Percentiles rank a stretch among this genome's conserved stretches.
phyloP scores from a whole-genome alignment of 2,329 filamentous ascomycete genomes.

The Fusarium papillatum region DNA sequence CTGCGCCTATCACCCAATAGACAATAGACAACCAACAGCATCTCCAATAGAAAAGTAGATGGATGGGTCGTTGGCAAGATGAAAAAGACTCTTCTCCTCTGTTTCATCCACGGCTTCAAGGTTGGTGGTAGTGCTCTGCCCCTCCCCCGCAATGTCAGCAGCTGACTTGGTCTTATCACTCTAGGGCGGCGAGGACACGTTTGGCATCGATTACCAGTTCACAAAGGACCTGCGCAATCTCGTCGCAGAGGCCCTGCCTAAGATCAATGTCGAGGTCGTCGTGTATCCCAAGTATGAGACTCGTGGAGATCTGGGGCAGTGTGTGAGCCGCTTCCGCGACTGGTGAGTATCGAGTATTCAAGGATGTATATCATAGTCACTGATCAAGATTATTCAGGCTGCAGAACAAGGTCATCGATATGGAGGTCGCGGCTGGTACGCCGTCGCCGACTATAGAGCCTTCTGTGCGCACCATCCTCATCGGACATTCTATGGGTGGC shows the following conservation, averaged over 20 bases:
- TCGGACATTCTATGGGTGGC: constrained; percentile 93
- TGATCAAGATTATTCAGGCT: constrained; percentile 67
- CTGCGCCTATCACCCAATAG: background rate
- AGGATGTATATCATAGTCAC: background rate
- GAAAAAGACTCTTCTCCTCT: constrained; percentile 84
- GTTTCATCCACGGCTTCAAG: constrained; percentile 93
- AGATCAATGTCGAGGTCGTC: constrained; percentile 74
- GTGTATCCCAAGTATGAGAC: constrained; percentile 89
- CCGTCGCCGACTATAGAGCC: constrained; percentile 89
- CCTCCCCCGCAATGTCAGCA: constrained; percentile 15
- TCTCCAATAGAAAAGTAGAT: constrained; percentile 6
- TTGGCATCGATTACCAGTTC: constrained; percentile 75
- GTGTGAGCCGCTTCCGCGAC: constrained; percentile 80
- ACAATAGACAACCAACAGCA: background rate
- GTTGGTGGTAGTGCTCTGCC: constrained; percentile 50
- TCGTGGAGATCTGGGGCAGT: constrained; percentile 79
- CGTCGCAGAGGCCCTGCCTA: constrained; percentile 75
- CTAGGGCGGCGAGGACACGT: constrained; percentile 83
- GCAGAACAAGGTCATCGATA: constrained; percentile 91
- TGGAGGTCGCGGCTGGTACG: constrained; percentile 87
- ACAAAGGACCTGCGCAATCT: constrained; percentile 78
- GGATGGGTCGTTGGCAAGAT: constrained; percentile 41
- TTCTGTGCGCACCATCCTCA: constrained; percentile 83
- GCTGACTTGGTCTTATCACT: constrained; percentile 14
- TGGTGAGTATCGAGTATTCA: constrained; percentile 64